Percentiles rank a stretch among this genome's conserved stretches.
These are phyloP conservation scores for Colletotrichum navitas DNA, from an alignment of 2,329 filamentous ascomycete genomes.

Conservation along the genomic window DNA sequence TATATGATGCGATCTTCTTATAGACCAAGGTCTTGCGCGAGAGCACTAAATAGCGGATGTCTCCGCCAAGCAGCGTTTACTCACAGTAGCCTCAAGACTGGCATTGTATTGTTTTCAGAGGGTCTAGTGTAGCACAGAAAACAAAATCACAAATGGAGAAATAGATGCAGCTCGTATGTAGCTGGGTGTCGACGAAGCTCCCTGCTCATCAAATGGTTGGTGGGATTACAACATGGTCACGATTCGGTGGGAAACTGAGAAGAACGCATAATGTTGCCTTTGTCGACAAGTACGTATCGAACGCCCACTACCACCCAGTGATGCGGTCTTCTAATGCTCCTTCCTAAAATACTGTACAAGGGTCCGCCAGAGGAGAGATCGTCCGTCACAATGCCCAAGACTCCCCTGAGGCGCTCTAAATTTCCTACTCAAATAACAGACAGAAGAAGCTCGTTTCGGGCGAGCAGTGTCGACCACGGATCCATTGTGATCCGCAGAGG, in stretches of 20 bases:
- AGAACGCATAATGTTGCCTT: constrained; percentile 17
- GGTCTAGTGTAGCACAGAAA: not conserved
- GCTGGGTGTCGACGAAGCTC: not conserved
- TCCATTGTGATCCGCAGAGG: constrained; percentile 21
- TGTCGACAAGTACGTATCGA: constrained; percentile 36
- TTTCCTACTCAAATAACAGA: constrained; percentile 45
- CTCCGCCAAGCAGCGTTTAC: not conserved
- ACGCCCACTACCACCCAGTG: constrained; percentile 38
- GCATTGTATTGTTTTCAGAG: not conserved
- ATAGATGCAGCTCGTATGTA: not conserved
- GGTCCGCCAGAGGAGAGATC: constrained; percentile 66
- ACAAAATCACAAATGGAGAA: too few relatives aligned
- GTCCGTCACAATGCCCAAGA: constrained; percentile 58
- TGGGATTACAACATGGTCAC: not conserved
- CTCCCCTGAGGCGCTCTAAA: constrained; percentile 41
- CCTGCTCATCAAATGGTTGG: not conserved
- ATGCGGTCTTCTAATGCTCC: constrained; percentile 60
- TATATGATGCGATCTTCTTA: not conserved
- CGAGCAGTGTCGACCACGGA: constrained; percentile 37
- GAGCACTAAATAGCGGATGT: not conserved
- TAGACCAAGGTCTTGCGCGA: not conserved
- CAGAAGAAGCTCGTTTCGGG: constrained; percentile 41
- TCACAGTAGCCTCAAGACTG: not conserved
- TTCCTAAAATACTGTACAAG: constrained; percentile 64
- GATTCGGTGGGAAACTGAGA: not conserved